Conservation (phyloP, 805 yeast genomes). For the Dipodascopsis uninucleata region DNA sequence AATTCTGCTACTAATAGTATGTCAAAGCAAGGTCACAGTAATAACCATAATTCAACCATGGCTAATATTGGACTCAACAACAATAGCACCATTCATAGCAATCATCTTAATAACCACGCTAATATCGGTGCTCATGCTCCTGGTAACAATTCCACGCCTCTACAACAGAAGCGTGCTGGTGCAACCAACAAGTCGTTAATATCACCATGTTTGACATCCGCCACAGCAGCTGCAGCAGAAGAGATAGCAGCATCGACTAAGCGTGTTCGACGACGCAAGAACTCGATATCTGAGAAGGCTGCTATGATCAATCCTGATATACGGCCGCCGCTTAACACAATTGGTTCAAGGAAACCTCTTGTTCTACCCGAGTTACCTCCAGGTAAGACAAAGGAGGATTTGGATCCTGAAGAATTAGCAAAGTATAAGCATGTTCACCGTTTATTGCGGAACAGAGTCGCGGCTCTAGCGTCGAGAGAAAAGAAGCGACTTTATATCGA, state of each 20-base stretch:
- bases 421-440: constrained; percentile 25
- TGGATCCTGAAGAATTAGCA: constrained; percentile 25
- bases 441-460: constrained; percentile 24
- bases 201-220: constrained; percentile 18
- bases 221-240: constrained; percentile 24
- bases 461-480: constrained; percentile 27
- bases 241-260: constrained; percentile 25
- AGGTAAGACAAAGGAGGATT: constrained; percentile 26
- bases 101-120: no score
- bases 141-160: no score
- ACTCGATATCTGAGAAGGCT: constrained; percentile 25
- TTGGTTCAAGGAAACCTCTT: constrained; percentile 27
- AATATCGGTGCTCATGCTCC: no score
- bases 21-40: no score
- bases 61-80: no score
- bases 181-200: not conserved
- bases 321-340: constrained; percentile 23
- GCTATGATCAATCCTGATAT: constrained; percentile 18
- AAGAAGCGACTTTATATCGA: constrained; percentile 24
- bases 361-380: constrained; percentile 25
- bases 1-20: no score
- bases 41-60: no score
- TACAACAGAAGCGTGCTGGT: not conserved
- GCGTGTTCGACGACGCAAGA: constrained; percentile 27
- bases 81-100: no score